Conservation (phyloP, 768 basidiomycete species). For the Tricholoma matsutake region DNA sequence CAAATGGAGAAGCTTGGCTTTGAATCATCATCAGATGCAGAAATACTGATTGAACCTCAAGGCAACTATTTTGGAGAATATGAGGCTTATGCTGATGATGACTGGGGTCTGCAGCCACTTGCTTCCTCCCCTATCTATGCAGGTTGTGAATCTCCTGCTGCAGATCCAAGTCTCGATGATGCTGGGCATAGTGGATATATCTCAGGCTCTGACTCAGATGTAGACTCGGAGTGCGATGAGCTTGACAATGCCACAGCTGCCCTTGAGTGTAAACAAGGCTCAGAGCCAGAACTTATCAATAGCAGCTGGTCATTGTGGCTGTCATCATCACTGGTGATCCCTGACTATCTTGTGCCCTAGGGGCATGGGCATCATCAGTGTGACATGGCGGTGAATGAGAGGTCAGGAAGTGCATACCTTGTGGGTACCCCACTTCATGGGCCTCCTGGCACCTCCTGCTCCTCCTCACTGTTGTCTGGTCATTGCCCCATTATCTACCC, state of each 20-base stretch:
- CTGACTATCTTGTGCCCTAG: no score
- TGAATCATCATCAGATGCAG: not conserved
- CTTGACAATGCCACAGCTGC: not conserved
- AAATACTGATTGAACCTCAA: not conserved
- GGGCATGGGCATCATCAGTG: no score
- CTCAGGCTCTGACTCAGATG: not conserved
- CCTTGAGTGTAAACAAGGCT: not conserved
- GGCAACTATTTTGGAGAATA: not conserved
- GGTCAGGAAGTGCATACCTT: no score
- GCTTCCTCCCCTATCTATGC: not conserved
- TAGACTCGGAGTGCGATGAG: not conserved
- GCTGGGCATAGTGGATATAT: not conserved
- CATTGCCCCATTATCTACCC: no score
- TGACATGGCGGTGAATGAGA: no score
- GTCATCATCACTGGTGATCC: no score
- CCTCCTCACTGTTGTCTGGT: no score
- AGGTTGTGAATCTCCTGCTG: not conserved
- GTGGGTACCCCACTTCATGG: no score
- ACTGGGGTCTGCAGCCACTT: not conserved
- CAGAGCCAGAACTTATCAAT: not conserved
- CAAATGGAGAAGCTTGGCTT: not conserved
- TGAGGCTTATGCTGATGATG: not conserved
- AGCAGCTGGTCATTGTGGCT: not conserved
- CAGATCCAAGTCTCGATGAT: not conserved
- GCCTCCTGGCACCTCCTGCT: no score